phyloP scores from a whole-genome alignment of 306 rosid species.

The Castanospermum australe region DNA sequence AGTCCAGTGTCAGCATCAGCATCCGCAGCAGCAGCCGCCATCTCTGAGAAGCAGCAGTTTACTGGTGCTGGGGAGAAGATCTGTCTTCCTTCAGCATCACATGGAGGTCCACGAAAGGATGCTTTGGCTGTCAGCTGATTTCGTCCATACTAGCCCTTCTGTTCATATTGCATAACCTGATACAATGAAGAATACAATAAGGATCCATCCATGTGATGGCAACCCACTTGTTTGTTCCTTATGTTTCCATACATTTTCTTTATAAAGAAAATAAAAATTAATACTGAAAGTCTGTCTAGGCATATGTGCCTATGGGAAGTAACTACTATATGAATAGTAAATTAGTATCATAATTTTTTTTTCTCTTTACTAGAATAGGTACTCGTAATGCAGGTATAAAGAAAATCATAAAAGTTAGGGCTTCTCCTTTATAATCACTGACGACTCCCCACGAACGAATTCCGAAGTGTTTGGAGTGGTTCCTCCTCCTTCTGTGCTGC shows the following conservation, averaged over 20 bases:
- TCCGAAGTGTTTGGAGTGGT: too few relatives aligned
- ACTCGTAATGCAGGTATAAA: neutral
- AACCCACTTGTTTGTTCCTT: neutral
- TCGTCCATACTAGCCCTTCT: neutral
- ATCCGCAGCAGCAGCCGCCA: constrained; percentile 14
- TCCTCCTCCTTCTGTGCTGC: too few relatives aligned
- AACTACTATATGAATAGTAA: neutral
- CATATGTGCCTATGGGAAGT: neutral
- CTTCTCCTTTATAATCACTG: too few relatives aligned
- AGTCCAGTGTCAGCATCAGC: constrained; percentile 20
- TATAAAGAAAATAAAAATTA: neutral
- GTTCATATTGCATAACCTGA: neutral
- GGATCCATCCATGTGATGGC: neutral
- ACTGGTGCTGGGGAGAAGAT: constrained; percentile 30
- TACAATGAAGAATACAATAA: constrained; percentile 14
- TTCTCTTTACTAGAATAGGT: neutral
- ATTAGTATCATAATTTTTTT: neutral
- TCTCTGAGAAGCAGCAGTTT: constrained; percentile 37
- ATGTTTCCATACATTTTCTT: constrained; percentile 9
- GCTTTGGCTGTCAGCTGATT: constrained; percentile 41
- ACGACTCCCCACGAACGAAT: too few relatives aligned
- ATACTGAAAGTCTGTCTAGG: neutral
- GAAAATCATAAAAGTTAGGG: too few relatives aligned
- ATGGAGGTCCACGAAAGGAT: constrained; percentile 33
- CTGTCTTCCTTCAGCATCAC: constrained; percentile 16